phyloP scores from a whole-genome alignment of 2,329 filamentous ascomycete genomes.

The Microdochium paspali region DNA sequence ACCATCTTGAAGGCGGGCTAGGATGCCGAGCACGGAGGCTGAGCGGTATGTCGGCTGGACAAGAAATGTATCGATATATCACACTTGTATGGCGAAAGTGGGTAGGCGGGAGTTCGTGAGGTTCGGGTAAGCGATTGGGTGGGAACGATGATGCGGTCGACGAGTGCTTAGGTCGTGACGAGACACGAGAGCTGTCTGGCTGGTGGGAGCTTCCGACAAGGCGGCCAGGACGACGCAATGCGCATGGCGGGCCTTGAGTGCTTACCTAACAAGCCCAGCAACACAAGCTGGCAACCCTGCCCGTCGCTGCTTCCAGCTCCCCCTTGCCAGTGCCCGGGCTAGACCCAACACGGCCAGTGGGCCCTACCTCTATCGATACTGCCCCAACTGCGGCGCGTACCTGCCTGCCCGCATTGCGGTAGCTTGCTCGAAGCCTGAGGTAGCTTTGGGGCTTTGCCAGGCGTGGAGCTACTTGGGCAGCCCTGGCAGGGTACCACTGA shows the following conservation, averaged over 20 bases:
- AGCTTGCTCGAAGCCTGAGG: not conserved
- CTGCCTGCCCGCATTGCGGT: not conserved
- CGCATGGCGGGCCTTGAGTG: not conserved
- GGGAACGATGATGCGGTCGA: slow-evolving; percentile 14
- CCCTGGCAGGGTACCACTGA: not conserved
- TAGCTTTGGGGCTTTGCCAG: not conserved
- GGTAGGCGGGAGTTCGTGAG: not conserved
- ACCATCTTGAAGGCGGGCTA: slow-evolving; percentile 14
- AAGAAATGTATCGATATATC: not conserved
- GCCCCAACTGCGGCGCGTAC: not conserved
- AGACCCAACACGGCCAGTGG: not conserved
- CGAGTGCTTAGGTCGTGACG: slow-evolving; percentile 15
- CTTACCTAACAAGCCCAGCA: not conserved
- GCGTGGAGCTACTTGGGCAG: not conserved
- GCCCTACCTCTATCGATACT: not conserved
- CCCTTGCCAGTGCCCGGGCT: not conserved
- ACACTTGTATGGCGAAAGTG: not conserved
- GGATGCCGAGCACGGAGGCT: not conserved
- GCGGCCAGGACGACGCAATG: not conserved
- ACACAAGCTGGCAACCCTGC: too few relatives aligned
- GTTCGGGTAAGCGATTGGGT: slow-evolving; percentile 3
- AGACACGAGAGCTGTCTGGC: not conserved
- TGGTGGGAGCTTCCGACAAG: not conserved
- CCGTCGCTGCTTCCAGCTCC: not conserved
- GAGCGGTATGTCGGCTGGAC: not conserved